A percentile compares a stretch with the other conserved stretches of the same genome.
phyloP scores from a whole-genome alignment of 2,329 filamentous ascomycete species.

The Stagonosporopsis vannaccii region DNA sequence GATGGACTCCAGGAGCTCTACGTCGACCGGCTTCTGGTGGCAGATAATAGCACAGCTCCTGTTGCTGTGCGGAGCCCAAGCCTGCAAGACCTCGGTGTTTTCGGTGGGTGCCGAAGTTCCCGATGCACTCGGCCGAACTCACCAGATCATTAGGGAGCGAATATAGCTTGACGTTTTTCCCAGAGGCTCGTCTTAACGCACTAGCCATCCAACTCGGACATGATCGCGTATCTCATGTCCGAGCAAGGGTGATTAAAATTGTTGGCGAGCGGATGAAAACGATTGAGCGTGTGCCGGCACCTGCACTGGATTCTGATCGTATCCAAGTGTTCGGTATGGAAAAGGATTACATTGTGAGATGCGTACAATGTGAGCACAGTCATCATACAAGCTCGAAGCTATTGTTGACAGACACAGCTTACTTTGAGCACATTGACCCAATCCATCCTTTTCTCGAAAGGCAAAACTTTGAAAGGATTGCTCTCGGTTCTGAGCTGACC shows the following conservation, averaged over 20 bases:
- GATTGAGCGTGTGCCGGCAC: background rate
- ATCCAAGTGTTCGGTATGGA: constrained; percentile 12
- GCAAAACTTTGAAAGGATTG: constrained; percentile 45
- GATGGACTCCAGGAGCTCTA: background rate
- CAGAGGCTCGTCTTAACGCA: constrained; percentile 42
- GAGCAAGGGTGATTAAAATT: background rate
- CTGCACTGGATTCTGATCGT: background rate
- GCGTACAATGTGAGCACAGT: background rate
- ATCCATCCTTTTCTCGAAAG: constrained; percentile 53
- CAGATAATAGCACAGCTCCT: background rate
- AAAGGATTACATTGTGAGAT: background rate
- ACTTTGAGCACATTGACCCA: constrained; percentile 52
- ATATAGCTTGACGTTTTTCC: constrained; percentile 47
- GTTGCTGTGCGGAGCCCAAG: background rate
- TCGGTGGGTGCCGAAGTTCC: background rate
- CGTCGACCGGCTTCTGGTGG: background rate
- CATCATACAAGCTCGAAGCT: constrained; percentile 15
- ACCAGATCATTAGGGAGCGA: background rate
- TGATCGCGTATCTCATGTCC: constrained; percentile 20
- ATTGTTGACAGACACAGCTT: constrained; percentile 27
- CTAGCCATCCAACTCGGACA: constrained; percentile 38
- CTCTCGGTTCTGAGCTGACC: constrained; percentile 34
- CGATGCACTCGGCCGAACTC: background rate
- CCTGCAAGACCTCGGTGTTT: background rate
- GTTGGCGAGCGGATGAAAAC: constrained; percentile 8